Conservation (phyloP, 371 early-diverging fungal species). For the Mortierella sp. region DNA sequence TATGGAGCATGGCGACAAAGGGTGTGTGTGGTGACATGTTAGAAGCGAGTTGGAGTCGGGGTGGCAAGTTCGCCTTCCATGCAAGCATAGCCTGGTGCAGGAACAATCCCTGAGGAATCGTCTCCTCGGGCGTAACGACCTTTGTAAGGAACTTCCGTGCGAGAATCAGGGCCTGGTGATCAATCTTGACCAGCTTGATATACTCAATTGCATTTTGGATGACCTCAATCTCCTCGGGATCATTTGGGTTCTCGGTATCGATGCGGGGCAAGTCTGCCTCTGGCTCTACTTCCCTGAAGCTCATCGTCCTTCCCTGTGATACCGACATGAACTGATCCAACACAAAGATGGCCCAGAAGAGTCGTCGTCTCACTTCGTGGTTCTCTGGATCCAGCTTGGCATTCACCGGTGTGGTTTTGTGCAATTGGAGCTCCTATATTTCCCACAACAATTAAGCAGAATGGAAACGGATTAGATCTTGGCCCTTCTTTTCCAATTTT, state of each 20-base stretch:
- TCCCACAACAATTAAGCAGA: conserved; percentile 2
- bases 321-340: conserved; percentile 52
- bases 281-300: conserved; percentile 51
- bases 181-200: conserved; percentile 55
- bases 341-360: conserved; percentile 53
- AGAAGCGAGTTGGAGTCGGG: conserved; percentile 44
- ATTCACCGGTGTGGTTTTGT: conserved; percentile 53
- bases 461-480: conserved; percentile 23
- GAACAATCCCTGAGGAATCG: conserved; percentile 49
- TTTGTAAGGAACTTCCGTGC: conserved; percentile 54
- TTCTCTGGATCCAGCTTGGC: conserved; percentile 51
- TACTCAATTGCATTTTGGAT: conserved; percentile 50
- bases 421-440: conserved; percentile 50
- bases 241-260: conserved; percentile 50
- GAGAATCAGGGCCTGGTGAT: conserved; percentile 50
- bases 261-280: conserved; percentile 49
- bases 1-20: conserved; percentile 59
- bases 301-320: conserved; percentile 50
- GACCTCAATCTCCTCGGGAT: conserved; percentile 41
- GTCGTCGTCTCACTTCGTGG: conserved; percentile 45
- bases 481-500: conserved; percentile 59
- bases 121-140: conserved; percentile 51
- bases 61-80: conserved; percentile 51
- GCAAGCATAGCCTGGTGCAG: conserved; percentile 45
- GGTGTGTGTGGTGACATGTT: conserved; percentile 49